A percentile compares a stretch with the other conserved stretches of the same genome.
These are phyloP conservation scores for Aphanomyces astaci DNA, from an alignment of 352 stramenopile genomes.

Conservation along the genomic window DNA sequence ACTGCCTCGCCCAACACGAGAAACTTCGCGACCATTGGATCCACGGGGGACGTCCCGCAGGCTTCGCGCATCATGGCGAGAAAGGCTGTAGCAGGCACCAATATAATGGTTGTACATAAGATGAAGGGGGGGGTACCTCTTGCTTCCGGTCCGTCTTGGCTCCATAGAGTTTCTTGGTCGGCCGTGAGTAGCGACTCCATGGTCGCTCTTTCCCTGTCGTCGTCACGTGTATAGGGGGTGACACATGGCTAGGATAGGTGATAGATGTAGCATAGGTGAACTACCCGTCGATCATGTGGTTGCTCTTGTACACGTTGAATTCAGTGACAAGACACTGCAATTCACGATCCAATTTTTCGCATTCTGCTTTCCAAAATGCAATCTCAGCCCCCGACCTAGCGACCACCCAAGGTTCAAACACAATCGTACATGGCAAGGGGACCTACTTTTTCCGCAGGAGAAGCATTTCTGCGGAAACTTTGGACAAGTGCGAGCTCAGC, in stretches of 20 bases:
- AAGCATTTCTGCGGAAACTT: neutral
- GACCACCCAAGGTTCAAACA: neutral
- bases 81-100: neutral
- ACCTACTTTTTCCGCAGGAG: neutral
- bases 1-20: neutral
- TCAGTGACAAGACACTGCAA: constrained; percentile 7
- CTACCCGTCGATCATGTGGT: constrained; percentile 2
- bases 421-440: neutral
- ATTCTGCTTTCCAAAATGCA: constrained; percentile 20
- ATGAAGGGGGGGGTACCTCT: neutral
- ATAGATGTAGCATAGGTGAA: too few species aligned
- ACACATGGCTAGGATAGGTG: too few species aligned
- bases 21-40: neutral
- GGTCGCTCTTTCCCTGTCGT: neutral
- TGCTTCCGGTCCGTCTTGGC: neutral
- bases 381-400: neutral
- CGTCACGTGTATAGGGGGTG: too few species aligned
- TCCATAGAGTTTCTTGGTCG: neutral
- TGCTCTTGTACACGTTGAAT: constrained; percentile 21
- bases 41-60: neutral
- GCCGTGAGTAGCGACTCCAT: neutral
- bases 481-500: constrained; percentile 5
- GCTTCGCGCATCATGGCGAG: neutral
- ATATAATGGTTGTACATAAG: neutral
- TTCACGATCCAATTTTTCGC: neutral